A percentile compares a stretch with the other conserved stretches of the same genome.
phyloP scores from a whole-genome alignment of 1,284 basidiomycete genomes.

The Pyrrhoderma noxium region DNA sequence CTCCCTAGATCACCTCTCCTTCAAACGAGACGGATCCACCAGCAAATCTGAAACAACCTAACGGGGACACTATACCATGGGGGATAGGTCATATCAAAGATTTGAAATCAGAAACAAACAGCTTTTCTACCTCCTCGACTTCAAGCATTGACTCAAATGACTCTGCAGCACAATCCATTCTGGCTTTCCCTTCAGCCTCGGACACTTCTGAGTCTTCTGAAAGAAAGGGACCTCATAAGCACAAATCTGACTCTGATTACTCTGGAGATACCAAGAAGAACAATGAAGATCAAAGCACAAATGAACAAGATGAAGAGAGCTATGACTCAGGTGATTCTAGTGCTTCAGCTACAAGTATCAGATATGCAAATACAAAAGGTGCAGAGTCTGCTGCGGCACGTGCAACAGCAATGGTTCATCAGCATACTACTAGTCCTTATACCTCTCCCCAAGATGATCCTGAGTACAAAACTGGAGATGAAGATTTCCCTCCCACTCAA shows the following conservation, averaged over 20 bases:
- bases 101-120: not conserved
- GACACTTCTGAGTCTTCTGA: not conserved
- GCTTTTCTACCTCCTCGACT: not conserved
- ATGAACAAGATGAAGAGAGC: not conserved
- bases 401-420: slow-evolving; percentile 8
- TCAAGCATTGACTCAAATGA: no score
- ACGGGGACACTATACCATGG: slow-evolving; percentile 29
- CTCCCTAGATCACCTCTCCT: slow-evolving; percentile 27
- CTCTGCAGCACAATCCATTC: not conserved
- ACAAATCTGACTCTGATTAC: not conserved
- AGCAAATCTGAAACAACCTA: slow-evolving; percentile 28
- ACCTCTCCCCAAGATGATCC: not conserved
- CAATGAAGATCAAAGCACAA: not conserved
- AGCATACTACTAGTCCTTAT: not conserved
- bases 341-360: not conserved
- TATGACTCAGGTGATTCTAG: slow-evolving; percentile 2
- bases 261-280: not conserved
- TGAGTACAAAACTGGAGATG: slow-evolving; percentile 3
- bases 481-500: not conserved
- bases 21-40: slow-evolving; percentile 25
- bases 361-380: slow-evolving; percentile 4
- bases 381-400: slow-evolving; percentile 11
- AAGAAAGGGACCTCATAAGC: slow-evolving; percentile 1
- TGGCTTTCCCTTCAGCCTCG: not conserved
- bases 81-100: slow-evolving; percentile 22